Evolutionary conservation across 176 grass and related monocot species (phyloP).

Genomic region (Puya raimondii): DNA sequence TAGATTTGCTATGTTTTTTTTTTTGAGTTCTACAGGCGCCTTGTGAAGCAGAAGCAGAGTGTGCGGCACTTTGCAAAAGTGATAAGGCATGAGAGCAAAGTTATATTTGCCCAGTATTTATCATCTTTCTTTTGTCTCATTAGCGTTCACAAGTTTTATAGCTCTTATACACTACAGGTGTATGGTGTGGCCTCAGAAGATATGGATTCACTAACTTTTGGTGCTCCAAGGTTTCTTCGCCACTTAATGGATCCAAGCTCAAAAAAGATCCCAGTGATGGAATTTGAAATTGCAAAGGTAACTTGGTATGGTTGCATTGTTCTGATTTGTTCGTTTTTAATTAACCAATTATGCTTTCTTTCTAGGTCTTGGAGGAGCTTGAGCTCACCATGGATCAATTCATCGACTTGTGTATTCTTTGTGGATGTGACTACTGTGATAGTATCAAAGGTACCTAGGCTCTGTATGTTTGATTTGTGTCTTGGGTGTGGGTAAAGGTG

Average conservation of each 20-base stretch:
- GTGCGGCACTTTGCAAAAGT: conserved; percentile 78
- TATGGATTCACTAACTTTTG: conserved; percentile 87
- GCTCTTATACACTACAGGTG: conserved; percentile 32
- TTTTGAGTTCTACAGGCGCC: conserved; percentile 49
- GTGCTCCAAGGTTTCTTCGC: conserved; percentile 69
- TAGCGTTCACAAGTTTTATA: conserved; percentile 19
- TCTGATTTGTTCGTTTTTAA: background rate
- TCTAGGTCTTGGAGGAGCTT: conserved; percentile 84
- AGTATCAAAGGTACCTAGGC: conserved; percentile 62
- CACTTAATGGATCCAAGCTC: conserved; percentile 77
- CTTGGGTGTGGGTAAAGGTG: conserved; percentile 4
- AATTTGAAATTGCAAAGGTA: conserved; percentile 87
- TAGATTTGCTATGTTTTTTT: background rate
- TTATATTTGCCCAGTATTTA: conserved; percentile 6
- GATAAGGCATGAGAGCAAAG: conserved; percentile 41
- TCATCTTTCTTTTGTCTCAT: conserved; percentile 1
- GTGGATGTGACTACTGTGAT: conserved; percentile 91
- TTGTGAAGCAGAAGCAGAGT: conserved; percentile 83
- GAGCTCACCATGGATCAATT: conserved; percentile 88
- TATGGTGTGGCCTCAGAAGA: conserved; percentile 95
- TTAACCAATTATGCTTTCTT: conserved; percentile 1
- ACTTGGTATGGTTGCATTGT: background rate
- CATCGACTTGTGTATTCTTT: conserved; percentile 84
- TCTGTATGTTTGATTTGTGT: background rate
- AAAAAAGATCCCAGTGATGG: conserved; percentile 71